A percentile compares a stretch with the other conserved stretches of the same genome.
These are phyloP conservation scores for Erysiphe pulchra DNA, from an alignment of 2,329 filamentous ascomycete genomes.

Conservation along the genomic window DNA sequence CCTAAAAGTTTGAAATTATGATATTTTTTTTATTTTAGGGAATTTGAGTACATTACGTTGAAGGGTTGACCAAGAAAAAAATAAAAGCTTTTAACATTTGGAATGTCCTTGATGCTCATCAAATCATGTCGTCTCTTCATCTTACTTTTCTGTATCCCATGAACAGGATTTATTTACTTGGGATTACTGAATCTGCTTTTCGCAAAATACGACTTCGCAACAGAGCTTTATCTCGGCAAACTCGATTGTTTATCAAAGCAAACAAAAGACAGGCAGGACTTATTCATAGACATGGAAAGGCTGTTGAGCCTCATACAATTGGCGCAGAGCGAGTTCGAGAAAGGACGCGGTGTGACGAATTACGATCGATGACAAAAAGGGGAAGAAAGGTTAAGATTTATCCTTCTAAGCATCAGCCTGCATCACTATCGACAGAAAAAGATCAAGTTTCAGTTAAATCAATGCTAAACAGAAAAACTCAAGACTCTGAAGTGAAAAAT, in stretches of 20 bases:
- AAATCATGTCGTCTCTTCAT: too few species aligned
- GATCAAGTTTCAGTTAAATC: constrained; percentile 4
- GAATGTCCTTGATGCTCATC: too few species aligned
- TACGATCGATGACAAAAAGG: not conserved
- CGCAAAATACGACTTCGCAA: too few species aligned
- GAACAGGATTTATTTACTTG: too few species aligned
- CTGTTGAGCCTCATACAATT: constrained; percentile 25
- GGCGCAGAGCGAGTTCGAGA: not conserved
- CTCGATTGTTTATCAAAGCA: constrained; percentile 16
- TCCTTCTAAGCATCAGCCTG: constrained; percentile 2
- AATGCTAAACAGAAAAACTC: constrained; percentile 1
- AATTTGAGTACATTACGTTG: too few species aligned
- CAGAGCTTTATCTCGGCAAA: not conserved
- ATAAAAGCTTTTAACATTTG: too few species aligned
- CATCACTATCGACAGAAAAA: constrained; percentile 5
- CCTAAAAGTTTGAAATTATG: too few species aligned
- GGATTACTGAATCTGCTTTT: too few species aligned
- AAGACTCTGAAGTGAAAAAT: not conserved
- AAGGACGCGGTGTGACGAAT: constrained; percentile 1
- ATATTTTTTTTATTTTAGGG: too few species aligned
- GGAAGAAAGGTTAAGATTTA: not conserved
- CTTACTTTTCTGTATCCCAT: too few species aligned
- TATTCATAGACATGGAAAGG: constrained; percentile 31
- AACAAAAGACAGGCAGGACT: constrained; percentile 19
- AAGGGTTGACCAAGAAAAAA: too few species aligned